Evolutionary conservation across 2,329 filamentous ascomycete genomes (phyloP), one percentile per base, ranked within the genome.

Genomic region (Parastagonospora avenae): DNA sequence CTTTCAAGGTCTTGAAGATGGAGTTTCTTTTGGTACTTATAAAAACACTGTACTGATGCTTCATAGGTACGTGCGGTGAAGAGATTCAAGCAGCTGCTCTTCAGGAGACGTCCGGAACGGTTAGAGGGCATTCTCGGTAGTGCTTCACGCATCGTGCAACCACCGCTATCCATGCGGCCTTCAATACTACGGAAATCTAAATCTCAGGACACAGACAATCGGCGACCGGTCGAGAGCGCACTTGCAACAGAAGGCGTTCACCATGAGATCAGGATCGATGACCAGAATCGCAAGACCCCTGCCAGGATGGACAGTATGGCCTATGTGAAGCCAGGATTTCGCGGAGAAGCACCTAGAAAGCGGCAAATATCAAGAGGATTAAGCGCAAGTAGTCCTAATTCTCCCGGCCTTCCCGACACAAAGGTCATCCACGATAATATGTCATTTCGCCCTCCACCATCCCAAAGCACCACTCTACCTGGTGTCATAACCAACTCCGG

Each of bases 51-150:
- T 24, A 27, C 31, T 41, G 10, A 40, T 49, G 59, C 37, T 64
- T 47, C 9, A 27, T 27, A 91, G 87, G 89, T 97, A 80, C 94
- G 91, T 83, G 94, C 92, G 4, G 93, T 95, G 35, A 87, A 88
- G 57, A 90, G 89, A 50, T 97, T 97, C 79, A 97, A 95, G 71
- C 78, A 83, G 43, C 80, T 95, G 8, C 76, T 94, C 28, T 79
- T 84, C 56, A 77, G 80, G 49, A 81, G 80, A 53, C 79, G 82
- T 62, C 77, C 82, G 48, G 76, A 76, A 32, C 75, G 79, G 27
- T 78, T 87, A 63, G 81, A 85, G 52, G 82, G 81, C 37, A 83
- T 87, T 29, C 77, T 88, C 14, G 85, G 84, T 4, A 77, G 80
- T 48, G 80, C 82, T 29, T 78, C 82, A 11, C 79, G 81, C 42